Percentiles rank a stretch among this genome's conserved stretches.
phyloP scores from a whole-genome alignment of 331 rosid species.

The Telfairia occidentalis region DNA sequence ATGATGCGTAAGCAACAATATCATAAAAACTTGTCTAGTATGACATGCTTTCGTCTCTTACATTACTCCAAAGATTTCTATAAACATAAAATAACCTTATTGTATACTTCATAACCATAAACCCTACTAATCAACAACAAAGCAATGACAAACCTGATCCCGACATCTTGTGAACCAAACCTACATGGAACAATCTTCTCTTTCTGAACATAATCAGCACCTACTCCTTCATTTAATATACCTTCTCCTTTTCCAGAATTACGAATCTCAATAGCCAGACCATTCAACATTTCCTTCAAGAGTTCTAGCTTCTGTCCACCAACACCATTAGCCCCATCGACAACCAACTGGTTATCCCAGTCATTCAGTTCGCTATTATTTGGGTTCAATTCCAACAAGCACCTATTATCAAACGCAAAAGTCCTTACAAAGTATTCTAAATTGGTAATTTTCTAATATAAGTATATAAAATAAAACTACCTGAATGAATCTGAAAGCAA shows the following conservation, averaged over 20 bases:
- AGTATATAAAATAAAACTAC: conserved; percentile 24
- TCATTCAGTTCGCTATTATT: conserved; percentile 20
- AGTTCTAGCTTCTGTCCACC: conserved; percentile 66
- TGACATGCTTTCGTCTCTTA: no score
- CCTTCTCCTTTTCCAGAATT: conserved; percentile 67
- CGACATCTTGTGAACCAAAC: conserved; percentile 55
- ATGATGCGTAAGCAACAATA: not conserved
- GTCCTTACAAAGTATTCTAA: conserved; percentile 12
- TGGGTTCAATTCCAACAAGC: conserved; percentile 68
- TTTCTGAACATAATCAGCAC: conserved; percentile 95
- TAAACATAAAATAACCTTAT: not conserved
- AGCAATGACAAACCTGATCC: conserved; percentile 51
- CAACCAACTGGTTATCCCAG: conserved; percentile 37
- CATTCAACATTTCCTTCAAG: conserved; percentile 40
- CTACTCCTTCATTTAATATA: conserved; percentile 72
- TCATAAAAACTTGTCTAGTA: no score
- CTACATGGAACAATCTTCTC: conserved; percentile 64
- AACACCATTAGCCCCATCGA: conserved; percentile 92
- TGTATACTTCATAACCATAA: not conserved
- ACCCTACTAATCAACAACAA: conserved; percentile 11
- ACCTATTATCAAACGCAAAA: conserved; percentile 49
- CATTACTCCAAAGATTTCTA: no score
- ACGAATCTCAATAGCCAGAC: conserved; percentile 52
- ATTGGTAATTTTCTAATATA: not conserved
- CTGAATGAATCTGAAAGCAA: conserved; percentile 64